Evolutionary conservation across 495 filamentous ascomycete species (phyloP), one percentile per base, ranked within the genome.

Genomic region (Trichoderma asperelloides): DNA sequence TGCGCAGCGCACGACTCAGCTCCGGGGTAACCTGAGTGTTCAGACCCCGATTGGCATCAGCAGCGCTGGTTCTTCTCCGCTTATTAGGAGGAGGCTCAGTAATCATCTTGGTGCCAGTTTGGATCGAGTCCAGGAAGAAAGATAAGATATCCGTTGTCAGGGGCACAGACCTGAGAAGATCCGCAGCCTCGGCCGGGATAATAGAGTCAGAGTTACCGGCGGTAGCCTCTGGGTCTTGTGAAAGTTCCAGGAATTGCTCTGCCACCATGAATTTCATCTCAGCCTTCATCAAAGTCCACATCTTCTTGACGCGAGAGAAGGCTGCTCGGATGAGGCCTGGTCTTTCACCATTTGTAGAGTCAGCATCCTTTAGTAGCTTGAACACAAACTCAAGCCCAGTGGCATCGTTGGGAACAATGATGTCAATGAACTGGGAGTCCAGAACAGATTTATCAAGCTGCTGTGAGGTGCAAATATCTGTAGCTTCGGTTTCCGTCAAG

Each of bases 261-360:
- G 89, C 86, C 37, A 87, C 81, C 3, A 74, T 71, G 16, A 83
- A 71, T 72, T 88, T 87, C 7, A 79, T 76, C 27, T 92, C 87
- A 13, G 84, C 78, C 63, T 89, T 87, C 71, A 96, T 80, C 2
- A 82, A 85, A 18, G 82, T 62, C 92, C 93, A 98, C 30, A 93
- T 80, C 30, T 79, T 78, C 23, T 81, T 82, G 60, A 96, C 78
- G 16, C 87, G 87, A 21, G 78, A 75, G 73, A 92, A 91, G 63
- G 86, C 80, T 51, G 85, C 82, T 18, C 79, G 79, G 23, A 87
- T 79, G 43, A 93, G 81, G 6, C 77, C 77, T 2, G 82, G 73
- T 55, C 87, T 81, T 3, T 69, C 39, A 13, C 72, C 68, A 5
- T 75, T 75, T 2, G 81, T 71, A 23, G 80, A 74, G n/a, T 79